Conservation (phyloP, 23 red algal species). For the Gracilaria gracilis region DNA sequence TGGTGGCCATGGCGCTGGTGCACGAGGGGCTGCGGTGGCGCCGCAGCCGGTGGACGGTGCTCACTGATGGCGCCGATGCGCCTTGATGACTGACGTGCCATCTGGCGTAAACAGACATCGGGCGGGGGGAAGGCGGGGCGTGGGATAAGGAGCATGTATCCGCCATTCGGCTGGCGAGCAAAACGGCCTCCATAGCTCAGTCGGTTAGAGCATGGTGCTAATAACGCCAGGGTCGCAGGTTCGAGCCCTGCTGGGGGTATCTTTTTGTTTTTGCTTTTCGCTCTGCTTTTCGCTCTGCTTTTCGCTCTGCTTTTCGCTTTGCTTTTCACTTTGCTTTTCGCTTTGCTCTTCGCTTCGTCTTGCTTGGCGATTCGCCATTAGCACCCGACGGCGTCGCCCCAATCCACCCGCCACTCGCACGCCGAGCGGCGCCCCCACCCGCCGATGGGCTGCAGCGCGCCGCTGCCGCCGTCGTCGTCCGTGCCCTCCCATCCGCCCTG, state of each 20-base stretch:
- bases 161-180: too few species aligned
- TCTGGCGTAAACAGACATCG: too few species aligned
- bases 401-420: background rate
- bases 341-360: too few species aligned
- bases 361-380: background rate
- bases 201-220: constrained; percentile 86
- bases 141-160: background rate
- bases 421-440: background rate
- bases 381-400: background rate
- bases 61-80: background rate
- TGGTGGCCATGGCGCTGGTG: constrained; percentile 57
- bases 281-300: too few species aligned
- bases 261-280: too few species aligned
- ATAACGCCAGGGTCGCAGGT: constrained; percentile 86
- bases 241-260: constrained; percentile 82
- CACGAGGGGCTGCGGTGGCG: constrained; percentile 72
- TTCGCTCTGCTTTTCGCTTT: too few species aligned
- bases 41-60: background rate
- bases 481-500: constrained; percentile 8
- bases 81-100: too few species aligned
- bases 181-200: constrained; percentile 73
- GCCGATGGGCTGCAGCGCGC: background rate
- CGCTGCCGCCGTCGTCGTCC: background rate
- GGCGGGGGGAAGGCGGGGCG: background rate
- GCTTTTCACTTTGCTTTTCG: too few species aligned